Conservation (phyloP, 257 asterid genomes). For the Henckelia pumila region DNA sequence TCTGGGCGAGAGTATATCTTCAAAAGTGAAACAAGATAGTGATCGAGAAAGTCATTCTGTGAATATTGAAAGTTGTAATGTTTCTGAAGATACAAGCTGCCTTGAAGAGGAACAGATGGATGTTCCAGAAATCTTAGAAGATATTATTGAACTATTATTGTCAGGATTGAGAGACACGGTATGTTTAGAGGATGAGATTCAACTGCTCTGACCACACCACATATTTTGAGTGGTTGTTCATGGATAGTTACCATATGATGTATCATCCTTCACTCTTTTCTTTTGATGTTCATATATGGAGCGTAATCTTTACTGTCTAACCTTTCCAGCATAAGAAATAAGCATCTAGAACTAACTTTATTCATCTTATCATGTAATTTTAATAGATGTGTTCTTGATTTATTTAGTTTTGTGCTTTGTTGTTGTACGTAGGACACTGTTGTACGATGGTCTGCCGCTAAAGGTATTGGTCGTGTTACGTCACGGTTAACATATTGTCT, state of each 20-base stretch:
- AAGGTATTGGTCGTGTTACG: conserved; percentile 92
- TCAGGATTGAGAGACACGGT: conserved; percentile 92
- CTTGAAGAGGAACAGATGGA: conserved; percentile 79
- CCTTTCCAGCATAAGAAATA: conserved; percentile 5
- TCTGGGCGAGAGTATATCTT: conserved; percentile 56
- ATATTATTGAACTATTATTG: conserved; percentile 68
- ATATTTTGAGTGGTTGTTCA: conserved; percentile 12
- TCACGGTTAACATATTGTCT: conserved; percentile 75
- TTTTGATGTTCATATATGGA: conserved; percentile 14
- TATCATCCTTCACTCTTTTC: conserved; percentile 8
- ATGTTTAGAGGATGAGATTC: conserved; percentile 44
- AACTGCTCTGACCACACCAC: conserved; percentile 21
- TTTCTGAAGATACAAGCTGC: conserved; percentile 42
- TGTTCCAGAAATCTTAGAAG: conserved; percentile 89
- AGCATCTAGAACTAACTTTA: conserved; percentile 11
- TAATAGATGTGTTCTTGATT: conserved; percentile 6
- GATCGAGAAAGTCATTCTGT: conserved; percentile 33
- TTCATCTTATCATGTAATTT: conserved; percentile 6
- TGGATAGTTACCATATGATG: conserved; percentile 7
- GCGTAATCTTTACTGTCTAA: conserved; percentile 5
- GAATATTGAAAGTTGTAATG: conserved; percentile 33
- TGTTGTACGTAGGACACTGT: conserved; percentile 72
- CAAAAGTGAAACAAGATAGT: conserved; percentile 29
- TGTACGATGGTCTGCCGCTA: conserved; percentile 99
- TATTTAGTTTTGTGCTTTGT: conserved; percentile 18